Percentiles rank a stretch among this genome's conserved stretches.
These are phyloP conservation scores for Trichosanthes cucumerina DNA, from an alignment of 306 rosid genomes.

Conservation along the genomic window DNA sequence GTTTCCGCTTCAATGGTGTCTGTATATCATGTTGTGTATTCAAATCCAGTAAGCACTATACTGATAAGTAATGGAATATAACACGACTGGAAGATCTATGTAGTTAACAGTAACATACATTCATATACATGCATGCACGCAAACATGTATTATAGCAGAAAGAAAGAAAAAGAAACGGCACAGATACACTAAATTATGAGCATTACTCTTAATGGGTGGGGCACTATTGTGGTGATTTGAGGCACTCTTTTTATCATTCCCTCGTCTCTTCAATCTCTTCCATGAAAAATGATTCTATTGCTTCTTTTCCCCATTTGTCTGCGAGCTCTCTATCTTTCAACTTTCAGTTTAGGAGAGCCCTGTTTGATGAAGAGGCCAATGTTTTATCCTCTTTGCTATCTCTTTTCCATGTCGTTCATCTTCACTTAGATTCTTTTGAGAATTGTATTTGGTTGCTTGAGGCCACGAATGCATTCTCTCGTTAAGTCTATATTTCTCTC, in stretches of 20 bases:
- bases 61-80: background rate
- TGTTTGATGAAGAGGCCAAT: background rate
- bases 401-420: background rate
- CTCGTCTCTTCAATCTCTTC: no score
- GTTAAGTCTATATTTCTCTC: background rate
- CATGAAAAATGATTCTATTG: no score
- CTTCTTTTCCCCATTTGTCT: no score
- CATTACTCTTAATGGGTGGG: background rate
- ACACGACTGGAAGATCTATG: background rate
- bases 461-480: background rate
- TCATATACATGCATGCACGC: background rate
- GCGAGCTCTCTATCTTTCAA: no score
- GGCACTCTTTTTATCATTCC: background rate
- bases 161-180: background rate
- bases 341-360: no score
- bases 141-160: background rate
- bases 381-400: background rate
- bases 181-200: background rate
- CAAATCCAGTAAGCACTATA: background rate
- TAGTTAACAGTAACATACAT: background rate
- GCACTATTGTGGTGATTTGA: background rate
- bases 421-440: background rate
- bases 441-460: background rate
- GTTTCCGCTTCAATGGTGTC: conserved; percentile 69
- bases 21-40: conserved; percentile 15